These are phyloP conservation scores for Reutealis trisperma DNA, from an alignment of 345 rosid genomes.

Conservation along the genomic window DNA sequence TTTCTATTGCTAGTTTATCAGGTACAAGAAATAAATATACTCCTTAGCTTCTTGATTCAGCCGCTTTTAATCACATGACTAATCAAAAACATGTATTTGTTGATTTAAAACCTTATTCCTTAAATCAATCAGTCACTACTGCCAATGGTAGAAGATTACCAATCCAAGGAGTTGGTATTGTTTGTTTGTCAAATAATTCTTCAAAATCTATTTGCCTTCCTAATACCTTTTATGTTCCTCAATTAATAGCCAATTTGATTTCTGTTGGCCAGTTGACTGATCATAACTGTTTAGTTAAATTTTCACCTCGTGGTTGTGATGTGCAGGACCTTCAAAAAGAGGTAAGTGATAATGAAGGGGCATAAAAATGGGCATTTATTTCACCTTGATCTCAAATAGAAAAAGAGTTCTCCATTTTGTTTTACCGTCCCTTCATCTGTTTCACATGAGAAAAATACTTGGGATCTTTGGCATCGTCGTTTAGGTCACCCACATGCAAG, in stretches of 20 bases:
- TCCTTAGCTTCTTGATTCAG: not conserved
- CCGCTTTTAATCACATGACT: not conserved
- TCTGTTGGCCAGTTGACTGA: not conserved
- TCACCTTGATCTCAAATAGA: not conserved
- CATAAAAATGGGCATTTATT: not conserved
- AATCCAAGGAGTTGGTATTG: not conserved
- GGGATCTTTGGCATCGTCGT: not conserved
- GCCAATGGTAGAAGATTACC: not conserved
- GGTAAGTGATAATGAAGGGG: constrained; percentile 2
- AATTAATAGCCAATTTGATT: not conserved
- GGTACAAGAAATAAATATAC: not conserved
- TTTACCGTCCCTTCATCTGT: not conserved
- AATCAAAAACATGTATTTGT: not conserved
- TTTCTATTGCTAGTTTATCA: not conserved
- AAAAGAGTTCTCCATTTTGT: not conserved
- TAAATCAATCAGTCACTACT: not conserved
- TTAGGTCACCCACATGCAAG: not conserved
- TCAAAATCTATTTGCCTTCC: not conserved
- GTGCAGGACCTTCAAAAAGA: constrained; percentile 1
- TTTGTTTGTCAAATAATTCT: not conserved
- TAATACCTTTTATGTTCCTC: not conserved
- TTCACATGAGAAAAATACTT: not conserved
- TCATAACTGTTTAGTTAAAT: not conserved
- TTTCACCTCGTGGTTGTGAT: not conserved
- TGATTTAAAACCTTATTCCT: not conserved